Evolutionary conservation across 2,329 filamentous ascomycete genomes (phyloP).

Genomic region (Fusarium armeniacum): DNA sequence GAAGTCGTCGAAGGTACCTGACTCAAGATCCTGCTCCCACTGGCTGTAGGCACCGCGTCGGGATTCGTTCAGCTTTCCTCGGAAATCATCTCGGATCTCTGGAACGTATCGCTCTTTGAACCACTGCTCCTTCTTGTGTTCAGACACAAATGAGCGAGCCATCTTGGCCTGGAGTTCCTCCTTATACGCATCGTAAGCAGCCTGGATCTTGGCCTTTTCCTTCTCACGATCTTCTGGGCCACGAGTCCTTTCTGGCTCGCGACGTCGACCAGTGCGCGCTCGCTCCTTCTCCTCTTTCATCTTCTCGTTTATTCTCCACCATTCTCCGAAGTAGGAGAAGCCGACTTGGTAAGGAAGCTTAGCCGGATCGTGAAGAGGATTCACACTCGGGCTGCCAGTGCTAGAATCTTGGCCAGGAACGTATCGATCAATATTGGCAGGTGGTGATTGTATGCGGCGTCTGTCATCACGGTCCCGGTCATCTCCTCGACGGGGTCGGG

Average conservation of each 20-base stretch:
- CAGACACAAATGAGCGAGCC: slow-evolving; percentile 89
- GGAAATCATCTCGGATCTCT: slow-evolving; percentile 82
- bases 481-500: slow-evolving; percentile 77
- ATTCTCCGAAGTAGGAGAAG: slow-evolving; percentile 88
- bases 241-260: slow-evolving; percentile 73
- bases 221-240: slow-evolving; percentile 81
- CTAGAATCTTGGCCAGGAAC: slow-evolving; percentile 79
- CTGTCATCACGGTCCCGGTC: slow-evolving; percentile 74
- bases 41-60: slow-evolving; percentile 83
- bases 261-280: slow-evolving; percentile 75
- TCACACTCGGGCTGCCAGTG: slow-evolving; percentile 60
- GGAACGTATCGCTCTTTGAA: slow-evolving; percentile 95
- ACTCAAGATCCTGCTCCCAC: slow-evolving; percentile 90
- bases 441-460: slow-evolving; percentile 72
- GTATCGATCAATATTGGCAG: slow-evolving; percentile 86
- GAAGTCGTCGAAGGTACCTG: slow-evolving; percentile 92
- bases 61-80: slow-evolving; percentile 81
- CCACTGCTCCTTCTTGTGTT: slow-evolving; percentile 97
- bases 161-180: slow-evolving; percentile 80
- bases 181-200: slow-evolving; percentile 75
- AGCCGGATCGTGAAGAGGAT: slow-evolving; percentile 79
- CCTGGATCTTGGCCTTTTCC: slow-evolving; percentile 83
- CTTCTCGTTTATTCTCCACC: slow-evolving; percentile 86
- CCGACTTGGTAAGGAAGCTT: slow-evolving; percentile 84
- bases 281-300: slow-evolving; percentile 87